Base-by-base conservation (phyloP, 2,329 filamentous ascomycete species). In the Podosphaera fusca region DNA sequence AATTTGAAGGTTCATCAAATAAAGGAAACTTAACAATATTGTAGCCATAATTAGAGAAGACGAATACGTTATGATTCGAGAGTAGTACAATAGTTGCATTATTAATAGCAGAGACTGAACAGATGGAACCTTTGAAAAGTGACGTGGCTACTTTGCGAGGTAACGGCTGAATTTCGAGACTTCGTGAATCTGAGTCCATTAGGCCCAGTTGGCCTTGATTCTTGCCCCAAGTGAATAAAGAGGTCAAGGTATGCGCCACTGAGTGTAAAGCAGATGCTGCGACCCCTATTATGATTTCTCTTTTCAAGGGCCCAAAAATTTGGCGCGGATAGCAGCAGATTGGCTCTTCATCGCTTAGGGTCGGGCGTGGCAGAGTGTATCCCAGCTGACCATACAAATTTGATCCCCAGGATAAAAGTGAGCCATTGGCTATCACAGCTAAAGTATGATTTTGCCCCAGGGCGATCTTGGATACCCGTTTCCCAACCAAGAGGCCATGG, bases 31-130 rank as follows among this genome's bases (percentile, higher is more conserved):
- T 81, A 57, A 96, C 75, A 61, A 87, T 86, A n/a, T 88, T 87
- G 67, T 95, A 96, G 3, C 90, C 90, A 65, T 94, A 96, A 62
- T 94, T 94, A 0, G 88, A 90, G 64, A 98, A 95, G 0, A 98
- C 83, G 75, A 85, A 94, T 8, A 96, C 87, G 29, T 88, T 87
- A 62, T 85, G 82, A 63, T 88, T 94, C 54, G 88, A 84, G 2
- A 98, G 76, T 34, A 98, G 71, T 60, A 88, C 84, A 1, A 84
- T 82, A 0, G 92, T 95, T 5, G 92, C 92, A 62, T 82, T 83
- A 66, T 96, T 90, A 58, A 94, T 95, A 2, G 89, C 90, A 0
- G 86, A 85, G 0, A 92, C 86, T 67, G 84, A 85, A 33, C 77
- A 72, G 56, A 98, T 95, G 0, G 2, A 80, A 79, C 57, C 75